Evolutionary conservation across 1,139 yeast genomes (phyloP), one percentile per base, ranked within the genome.

Genomic region (Kurtzmaniella quercitrusa): DNA sequence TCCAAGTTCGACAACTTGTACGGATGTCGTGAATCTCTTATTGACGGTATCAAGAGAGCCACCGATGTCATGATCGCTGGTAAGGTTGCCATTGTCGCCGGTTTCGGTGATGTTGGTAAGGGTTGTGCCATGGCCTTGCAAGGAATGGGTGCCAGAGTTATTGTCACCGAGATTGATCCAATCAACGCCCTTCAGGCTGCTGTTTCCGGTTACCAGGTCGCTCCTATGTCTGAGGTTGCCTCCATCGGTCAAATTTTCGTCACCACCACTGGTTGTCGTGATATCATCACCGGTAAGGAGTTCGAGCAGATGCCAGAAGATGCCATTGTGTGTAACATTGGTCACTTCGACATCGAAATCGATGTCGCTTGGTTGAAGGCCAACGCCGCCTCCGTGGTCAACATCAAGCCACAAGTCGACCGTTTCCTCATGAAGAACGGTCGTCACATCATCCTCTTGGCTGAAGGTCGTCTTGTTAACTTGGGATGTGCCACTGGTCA

Each of bases 401-500:
- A 93, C 89, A 91, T 93, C 75, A 93, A 93, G 82, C 98, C 98
- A 64, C 98, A 91, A 78, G 99, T 93, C 65, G 99, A 93, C 85
- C 88, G 99, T 79, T 93, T 74, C 85, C 79, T 89, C 72, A 74
- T 93, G 79, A 75, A 81, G 66, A 79, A 78, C 63, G 98, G 98
- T 65, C 89, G 87, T 70, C 98, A 93, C 80, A 68, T 93, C 66
- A 91, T 93, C 76, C 81, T 93, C 68, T 86, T 93, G 65, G 99
- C 99, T 59, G 97, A 91, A 76, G 99, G 99, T 77, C 91, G 99
- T 82, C 85, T 93, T 67, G 98, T 93, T 70, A 93, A 93, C 91
- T 82, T 93, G 72, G 99, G 99, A 63, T 94, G 98, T 79, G 99
- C 98, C 69, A 94, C 98, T 66, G 99, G 99, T 68, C 99, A 93